Base-by-base conservation (phyloP, 192 early-diverging fungal genomes). In the Backusella tarrabulga region DNA sequence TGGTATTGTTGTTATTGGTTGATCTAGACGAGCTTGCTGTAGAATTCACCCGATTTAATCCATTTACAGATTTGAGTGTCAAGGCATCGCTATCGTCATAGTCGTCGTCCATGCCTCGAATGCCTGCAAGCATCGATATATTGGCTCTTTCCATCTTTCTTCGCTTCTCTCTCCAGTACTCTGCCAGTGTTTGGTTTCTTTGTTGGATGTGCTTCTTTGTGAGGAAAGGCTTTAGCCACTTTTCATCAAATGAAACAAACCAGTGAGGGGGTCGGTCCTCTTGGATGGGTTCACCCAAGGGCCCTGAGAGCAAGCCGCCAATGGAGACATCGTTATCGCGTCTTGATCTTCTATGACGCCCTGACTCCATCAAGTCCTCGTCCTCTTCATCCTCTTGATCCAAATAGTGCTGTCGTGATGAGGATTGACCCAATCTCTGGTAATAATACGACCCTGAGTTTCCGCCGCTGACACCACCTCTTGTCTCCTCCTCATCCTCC, bases 161-260 rank as follows among this genome's bases (percentile, higher is more conserved):
- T 69, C 76, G 50, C n/a, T 77, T 82, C n/a, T 77, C 73, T 60
- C 34, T 68, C 80, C 80, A 82, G 14, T 82, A 82, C 44, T 78
- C 80, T 1, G 77, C 80, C 23, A 82, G 41, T 34, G 73, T 78
- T 29, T 77, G 69, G 34, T 82, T 82, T 14, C 80, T 52, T 46
- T 77, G 72, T 26, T 82, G 80, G 0, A 82, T 67, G 42, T 82
- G 76, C 4, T 67, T 68, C 56, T 82, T 82, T 36, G 92, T 91
- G 78, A 95, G 93, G 63, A 95, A 81, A n/a, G 94, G 94, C 76
- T 94, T 95, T 3, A 95, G 80, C 80, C 88, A 95, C 74, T 85
- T 85, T 69, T 93, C 88, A 83, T 95, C 94, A 85, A 95, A 95
- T 15, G 88, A 90, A 26, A 95, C 85, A 83, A 95, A 95, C 94